Percentiles rank a stretch among this genome's conserved stretches.
These are phyloP conservation scores for Penicillium daleae DNA, from an alignment of 495 filamentous ascomycete genomes.

Conservation along the genomic window DNA sequence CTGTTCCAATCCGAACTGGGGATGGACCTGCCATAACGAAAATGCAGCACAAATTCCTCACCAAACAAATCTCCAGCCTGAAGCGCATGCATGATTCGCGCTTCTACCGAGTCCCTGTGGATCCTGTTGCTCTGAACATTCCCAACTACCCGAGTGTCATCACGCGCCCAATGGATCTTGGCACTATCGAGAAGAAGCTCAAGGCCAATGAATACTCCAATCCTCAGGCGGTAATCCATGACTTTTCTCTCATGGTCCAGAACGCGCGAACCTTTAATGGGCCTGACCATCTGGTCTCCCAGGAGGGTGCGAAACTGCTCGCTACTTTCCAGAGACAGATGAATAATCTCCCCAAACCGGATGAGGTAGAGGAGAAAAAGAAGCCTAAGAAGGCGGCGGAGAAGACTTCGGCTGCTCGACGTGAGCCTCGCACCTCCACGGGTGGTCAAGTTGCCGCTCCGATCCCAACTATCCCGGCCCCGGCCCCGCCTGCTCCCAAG, in stretches of 20 bases:
- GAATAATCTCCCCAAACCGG: conserved; percentile 49
- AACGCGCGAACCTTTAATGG: conserved; percentile 88
- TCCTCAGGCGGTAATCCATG: conserved; percentile 66
- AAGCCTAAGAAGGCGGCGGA: conserved; percentile 57
- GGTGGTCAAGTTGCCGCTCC: conserved; percentile 33
- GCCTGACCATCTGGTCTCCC: conserved; percentile 68
- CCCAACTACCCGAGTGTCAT: conserved; percentile 74
- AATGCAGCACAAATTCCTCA: conserved; percentile 59
- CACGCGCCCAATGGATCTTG: conserved; percentile 78
- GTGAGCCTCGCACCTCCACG: conserved; percentile 54
- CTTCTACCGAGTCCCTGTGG: conserved; percentile 77
- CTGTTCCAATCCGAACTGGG: conserved; percentile 14
- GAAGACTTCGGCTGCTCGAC: conserved; percentile 54
- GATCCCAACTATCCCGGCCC: not conserved
- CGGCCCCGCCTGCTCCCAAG: conserved; percentile 27
- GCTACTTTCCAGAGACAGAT: conserved; percentile 64
- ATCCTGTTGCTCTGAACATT: conserved; percentile 65
- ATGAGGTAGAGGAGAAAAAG: conserved; percentile 66
- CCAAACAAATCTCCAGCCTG: conserved; percentile 63
- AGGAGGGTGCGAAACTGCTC: conserved; percentile 62
- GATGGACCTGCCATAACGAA: conserved; percentile 50
- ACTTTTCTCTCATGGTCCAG: conserved; percentile 72
- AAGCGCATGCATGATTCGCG: conserved; percentile 79
- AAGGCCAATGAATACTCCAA: conserved; percentile 67
- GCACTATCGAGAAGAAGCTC: conserved; percentile 78